These are phyloP conservation scores for Lycium barbarum DNA, from an alignment of 257 asterid genomes.

Conservation along the genomic window DNA sequence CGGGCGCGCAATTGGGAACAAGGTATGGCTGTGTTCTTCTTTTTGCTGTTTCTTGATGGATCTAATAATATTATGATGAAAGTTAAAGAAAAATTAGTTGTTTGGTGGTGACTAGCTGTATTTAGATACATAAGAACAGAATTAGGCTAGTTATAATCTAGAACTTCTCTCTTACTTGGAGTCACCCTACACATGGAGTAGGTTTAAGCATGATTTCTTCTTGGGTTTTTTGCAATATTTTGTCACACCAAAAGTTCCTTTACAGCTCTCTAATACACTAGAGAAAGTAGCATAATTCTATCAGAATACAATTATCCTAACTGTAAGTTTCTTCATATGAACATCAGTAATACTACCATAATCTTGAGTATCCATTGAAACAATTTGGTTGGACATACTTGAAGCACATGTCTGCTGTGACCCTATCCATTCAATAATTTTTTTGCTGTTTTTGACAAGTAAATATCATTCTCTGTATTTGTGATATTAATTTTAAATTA, in stretches of 20 bases:
- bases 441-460: not conserved
- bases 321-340: slow-evolving; percentile 24
- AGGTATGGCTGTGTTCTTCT: slow-evolving; percentile 54
- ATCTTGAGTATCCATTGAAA: slow-evolving; percentile 12
- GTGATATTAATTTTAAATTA: slow-evolving; percentile 28
- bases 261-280: not conserved
- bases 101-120: not conserved
- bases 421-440: not conserved
- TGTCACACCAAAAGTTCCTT: not conserved
- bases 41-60: slow-evolving; percentile 5
- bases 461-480: slow-evolving; percentile 21
- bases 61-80: slow-evolving; percentile 1
- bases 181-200: slow-evolving; percentile 3
- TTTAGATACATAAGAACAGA: not conserved
- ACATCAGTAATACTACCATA: not conserved
- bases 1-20: slow-evolving; percentile 97
- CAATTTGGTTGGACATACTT: not conserved
- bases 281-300: slow-evolving; percentile 13
- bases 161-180: slow-evolving; percentile 9
- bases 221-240: not conserved
- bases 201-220: slow-evolving; percentile 4
- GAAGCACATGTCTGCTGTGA: not conserved
- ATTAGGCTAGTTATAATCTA: not conserved
- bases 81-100: not conserved
- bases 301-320: not conserved